Conservation (phyloP, 768 basidiomycete genomes). For the Boletus sp. region DNA sequence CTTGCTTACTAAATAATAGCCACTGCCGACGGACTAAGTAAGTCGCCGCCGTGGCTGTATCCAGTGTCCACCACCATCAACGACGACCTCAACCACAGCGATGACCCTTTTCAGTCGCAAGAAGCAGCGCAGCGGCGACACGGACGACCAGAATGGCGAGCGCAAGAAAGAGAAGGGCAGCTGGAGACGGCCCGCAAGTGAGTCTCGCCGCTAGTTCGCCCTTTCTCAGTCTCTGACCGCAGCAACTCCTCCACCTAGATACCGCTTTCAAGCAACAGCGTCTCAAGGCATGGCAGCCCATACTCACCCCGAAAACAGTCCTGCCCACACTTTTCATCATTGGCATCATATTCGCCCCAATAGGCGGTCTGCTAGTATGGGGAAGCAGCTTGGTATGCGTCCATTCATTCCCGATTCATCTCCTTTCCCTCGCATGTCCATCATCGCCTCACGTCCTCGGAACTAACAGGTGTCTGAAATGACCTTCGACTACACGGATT, state of each 20-base stretch:
- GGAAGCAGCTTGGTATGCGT: slow-evolving; percentile 64
- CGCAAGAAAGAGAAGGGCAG: slow-evolving; percentile 81
- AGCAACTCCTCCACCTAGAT: slow-evolving; percentile 46
- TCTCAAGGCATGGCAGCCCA: slow-evolving; percentile 99
- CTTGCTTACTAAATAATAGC: slow-evolving; percentile 9
- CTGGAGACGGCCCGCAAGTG: slow-evolving; percentile 82
- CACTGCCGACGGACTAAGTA: background rate
- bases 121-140: slow-evolving; percentile 35
- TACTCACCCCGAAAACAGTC: slow-evolving; percentile 96
- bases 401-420: slow-evolving; percentile 25
- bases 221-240: slow-evolving; percentile 13
- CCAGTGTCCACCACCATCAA: background rate
- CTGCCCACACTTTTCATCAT: slow-evolving; percentile 95
- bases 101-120: slow-evolving; percentile 65
- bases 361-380: slow-evolving; percentile 94
- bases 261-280: slow-evolving; percentile 99
- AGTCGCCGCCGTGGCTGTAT: slow-evolving; percentile 5
- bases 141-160: slow-evolving; percentile 43
- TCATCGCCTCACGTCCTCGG: background rate
- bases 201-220: slow-evolving; percentile 29
- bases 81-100: slow-evolving; percentile 19
- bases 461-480: slow-evolving; percentile 77
- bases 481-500: slow-evolving; percentile 92
- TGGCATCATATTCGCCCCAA: slow-evolving; percentile 92
- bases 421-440: slow-evolving; percentile 2